Evolutionary conservation across 164 flowering plant genomes (phyloP).

Genomic region (Magnolia sinica): DNA sequence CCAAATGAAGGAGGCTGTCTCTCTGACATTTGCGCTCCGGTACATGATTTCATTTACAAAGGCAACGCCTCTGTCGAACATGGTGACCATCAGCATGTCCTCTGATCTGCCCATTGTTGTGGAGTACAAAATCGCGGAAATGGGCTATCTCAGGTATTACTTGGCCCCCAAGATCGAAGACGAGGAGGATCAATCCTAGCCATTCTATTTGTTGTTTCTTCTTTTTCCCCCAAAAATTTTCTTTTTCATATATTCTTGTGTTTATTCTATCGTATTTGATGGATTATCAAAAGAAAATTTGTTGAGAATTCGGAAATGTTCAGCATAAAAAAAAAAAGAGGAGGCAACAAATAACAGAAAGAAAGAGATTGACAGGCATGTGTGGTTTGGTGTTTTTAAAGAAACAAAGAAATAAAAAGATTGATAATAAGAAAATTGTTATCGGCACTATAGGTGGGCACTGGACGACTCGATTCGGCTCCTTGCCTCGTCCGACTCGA

Average conservation of each 20-base stretch:
- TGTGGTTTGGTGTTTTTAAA: too few species aligned
- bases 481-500: too few species aligned
- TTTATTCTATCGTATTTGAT: neutral
- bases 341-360: too few species aligned
- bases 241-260: neutral
- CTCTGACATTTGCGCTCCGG: conserved; percentile 26
- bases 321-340: too few species aligned
- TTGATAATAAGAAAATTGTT: too few species aligned
- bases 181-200: conserved; percentile 18
- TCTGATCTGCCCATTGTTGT: conserved; percentile 29
- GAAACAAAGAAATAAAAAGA: too few species aligned
- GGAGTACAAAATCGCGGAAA: conserved; percentile 31
- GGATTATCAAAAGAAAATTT: neutral
- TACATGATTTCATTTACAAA: conserved; percentile 30
- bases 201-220: neutral
- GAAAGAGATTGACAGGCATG: too few species aligned
- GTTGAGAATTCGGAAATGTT: too few species aligned
- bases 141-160: conserved; percentile 32
- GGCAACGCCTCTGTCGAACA: conserved; percentile 25
- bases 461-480: too few species aligned
- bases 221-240: neutral
- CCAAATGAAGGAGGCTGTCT: conserved; percentile 28
- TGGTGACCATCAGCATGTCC: conserved; percentile 27
- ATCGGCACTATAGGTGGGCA: too few species aligned
- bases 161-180: conserved; percentile 32